Percentiles rank a stretch among this genome's conserved stretches.
Evolutionary conservation across 192 early-diverging fungal species (phyloP).

Genomic region (Bifiguratus adelaidae): DNA sequence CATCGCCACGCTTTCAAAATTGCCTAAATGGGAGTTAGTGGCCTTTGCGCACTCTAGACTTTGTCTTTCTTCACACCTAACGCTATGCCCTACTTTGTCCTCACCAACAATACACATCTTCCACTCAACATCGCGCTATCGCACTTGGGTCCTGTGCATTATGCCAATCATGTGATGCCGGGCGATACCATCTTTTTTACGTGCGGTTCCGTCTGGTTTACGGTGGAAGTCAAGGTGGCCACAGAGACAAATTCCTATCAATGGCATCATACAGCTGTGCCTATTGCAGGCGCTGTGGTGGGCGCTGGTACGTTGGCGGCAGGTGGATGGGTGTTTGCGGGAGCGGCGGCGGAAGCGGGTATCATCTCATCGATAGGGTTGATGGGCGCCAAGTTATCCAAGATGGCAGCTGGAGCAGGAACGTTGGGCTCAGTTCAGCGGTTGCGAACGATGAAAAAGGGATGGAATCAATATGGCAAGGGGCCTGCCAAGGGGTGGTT

Average conservation of each 20-base stretch:
- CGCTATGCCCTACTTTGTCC: conserved; percentile 1
- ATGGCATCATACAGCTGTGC: conserved; percentile 4
- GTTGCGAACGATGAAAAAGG: too few relatives aligned
- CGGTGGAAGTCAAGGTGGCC: conserved; percentile 1
- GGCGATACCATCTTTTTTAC: neutral
- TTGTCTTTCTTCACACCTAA: too few relatives aligned
- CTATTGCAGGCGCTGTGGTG: conserved; percentile 1
- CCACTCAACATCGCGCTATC: conserved; percentile 2
- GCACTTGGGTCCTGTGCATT: conserved; percentile 2
- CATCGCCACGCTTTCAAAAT: too few relatives aligned
- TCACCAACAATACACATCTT: conserved; percentile 2
- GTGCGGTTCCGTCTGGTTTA: conserved; percentile 1
- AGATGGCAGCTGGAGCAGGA: too few relatives aligned
- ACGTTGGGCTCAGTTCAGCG: too few relatives aligned
- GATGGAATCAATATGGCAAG: too few relatives aligned
- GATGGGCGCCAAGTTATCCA: too few relatives aligned
- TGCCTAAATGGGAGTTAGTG: too few relatives aligned
- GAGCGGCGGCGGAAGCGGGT: neutral
- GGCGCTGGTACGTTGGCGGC: neutral
- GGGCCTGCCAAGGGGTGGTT: too few relatives aligned
- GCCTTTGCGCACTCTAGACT: too few relatives aligned
- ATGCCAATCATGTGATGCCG: neutral
- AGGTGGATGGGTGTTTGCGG: neutral
- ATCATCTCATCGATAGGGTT: too few relatives aligned
- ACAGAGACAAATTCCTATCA: conserved; percentile 1